phyloP scores from a whole-genome alignment of 257 asterid species.

The Osmanthus fragrans region DNA sequence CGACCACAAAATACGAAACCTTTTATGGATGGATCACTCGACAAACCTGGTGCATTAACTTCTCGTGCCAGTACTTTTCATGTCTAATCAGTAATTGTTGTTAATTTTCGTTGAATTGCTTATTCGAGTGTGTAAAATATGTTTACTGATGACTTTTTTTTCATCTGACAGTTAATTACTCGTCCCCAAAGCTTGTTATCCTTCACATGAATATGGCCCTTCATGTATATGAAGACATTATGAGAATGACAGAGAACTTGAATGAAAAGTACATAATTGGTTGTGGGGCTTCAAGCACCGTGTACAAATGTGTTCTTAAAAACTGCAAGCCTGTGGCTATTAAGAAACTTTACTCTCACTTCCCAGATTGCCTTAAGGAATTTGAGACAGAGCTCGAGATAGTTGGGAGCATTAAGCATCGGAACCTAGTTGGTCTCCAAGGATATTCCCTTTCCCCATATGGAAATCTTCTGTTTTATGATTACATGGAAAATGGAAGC shows the following conservation, averaged over 20 bases:
- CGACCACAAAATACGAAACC: conserved; percentile 64
- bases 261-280: conserved; percentile 87
- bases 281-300: conserved; percentile 91
- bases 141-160: neutral
- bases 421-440: conserved; percentile 88
- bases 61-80: neutral
- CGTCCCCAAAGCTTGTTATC: conserved; percentile 85
- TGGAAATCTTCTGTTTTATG: conserved; percentile 86
- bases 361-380: conserved; percentile 76
- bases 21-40: conserved; percentile 60
- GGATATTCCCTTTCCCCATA: conserved; percentile 84
- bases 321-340: conserved; percentile 92
- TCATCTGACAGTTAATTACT: conserved; percentile 50
- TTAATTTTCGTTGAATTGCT: neutral
- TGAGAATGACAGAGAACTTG: conserved; percentile 93
- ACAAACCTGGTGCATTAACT: conserved; percentile 67
- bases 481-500: conserved; percentile 97
- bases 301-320: conserved; percentile 85
- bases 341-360: conserved; percentile 79
- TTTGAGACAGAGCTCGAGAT: conserved; percentile 91
- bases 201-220: conserved; percentile 99
- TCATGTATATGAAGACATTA: conserved; percentile 88
- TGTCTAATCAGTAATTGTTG: neutral
- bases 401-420: conserved; percentile 90
- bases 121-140: neutral